Base-by-base conservation (phyloP, 441 rosid species). In the Gossypium schwendimanii region DNA sequence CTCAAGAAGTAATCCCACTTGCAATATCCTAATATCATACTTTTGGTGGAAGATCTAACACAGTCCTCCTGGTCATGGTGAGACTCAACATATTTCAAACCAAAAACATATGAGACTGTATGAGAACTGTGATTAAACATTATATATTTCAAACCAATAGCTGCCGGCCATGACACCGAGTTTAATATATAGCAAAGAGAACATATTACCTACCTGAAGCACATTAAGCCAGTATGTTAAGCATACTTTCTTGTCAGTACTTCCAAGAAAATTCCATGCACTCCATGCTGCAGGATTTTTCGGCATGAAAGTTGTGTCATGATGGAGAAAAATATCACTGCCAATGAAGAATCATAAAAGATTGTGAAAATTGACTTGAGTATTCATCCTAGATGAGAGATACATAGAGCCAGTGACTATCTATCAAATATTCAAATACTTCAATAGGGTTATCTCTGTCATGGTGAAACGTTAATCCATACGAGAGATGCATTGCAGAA, bases 211-310 rank as follows among this genome's bases (percentile, higher is more conserved):
- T 44, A 91, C 98, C 98, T 94, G 97, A 75, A 94, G 92, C 75
- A 87, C 82, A 79, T 94, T 84, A 63, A 94, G 95, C 97, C 97
- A 94, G 85, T 94, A 92, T 15, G 98, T 94, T 73, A 92, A 74
- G 75, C 95, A 90, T 0, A 84, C 89, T 87, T 86, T 86, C 47
- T 69, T 79, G 45, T 86, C 84, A 0, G 80, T 79, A 64, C 83
- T 86, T 44, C 91, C 97, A 8, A 90, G 85, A 83, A 94, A 94
- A 75, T 94, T 94, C 97, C 97, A 94, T 0, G 97, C 87, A 73
- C 98, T 88, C 97, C 98, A 94, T 0, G 97, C 97, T 62, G 91
- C 89, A 77, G 77, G 81, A 74, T 83, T 90, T 73, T 77, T 75
- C 6, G 96, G 98, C 97, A 94, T 94, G 52, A 90, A 83, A 26